phyloP scores from a whole-genome alignment of 805 yeast genomes.

The Saccharomycopsis fermentans region DNA sequence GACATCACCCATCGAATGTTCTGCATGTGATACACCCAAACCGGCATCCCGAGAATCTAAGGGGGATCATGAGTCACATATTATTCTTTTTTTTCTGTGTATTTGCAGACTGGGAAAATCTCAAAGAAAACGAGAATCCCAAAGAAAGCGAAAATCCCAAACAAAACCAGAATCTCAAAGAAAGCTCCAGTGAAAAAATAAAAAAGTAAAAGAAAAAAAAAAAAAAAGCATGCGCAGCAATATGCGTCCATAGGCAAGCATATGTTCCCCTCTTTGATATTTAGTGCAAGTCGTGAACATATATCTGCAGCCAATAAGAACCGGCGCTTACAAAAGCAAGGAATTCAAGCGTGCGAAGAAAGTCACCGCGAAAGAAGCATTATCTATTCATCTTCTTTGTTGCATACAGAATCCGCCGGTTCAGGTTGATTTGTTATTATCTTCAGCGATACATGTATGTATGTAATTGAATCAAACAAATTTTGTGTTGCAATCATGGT shows the following conservation, averaged over 20 bases:
- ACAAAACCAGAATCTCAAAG: no score
- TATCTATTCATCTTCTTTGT: not conserved
- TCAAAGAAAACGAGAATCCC: not conserved
- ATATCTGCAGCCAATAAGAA: not conserved
- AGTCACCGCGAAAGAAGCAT: not conserved
- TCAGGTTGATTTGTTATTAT: not conserved
- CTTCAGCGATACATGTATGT: not conserved
- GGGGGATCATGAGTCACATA: no score
- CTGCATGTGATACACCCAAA: no score
- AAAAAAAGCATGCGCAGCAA: no score
- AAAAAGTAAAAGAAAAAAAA: no score
- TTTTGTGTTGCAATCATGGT: not conserved
- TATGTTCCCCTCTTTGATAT: not conserved
- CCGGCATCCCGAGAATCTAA: no score
- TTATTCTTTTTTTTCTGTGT: no score
- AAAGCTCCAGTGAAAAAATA: no score
- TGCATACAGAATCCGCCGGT: not conserved
- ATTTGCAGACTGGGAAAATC: not conserved
- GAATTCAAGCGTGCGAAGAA: not conserved
- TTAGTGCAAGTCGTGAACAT: not conserved
- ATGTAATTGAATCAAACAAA: not conserved
- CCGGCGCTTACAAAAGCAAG: conserved; percentile 1
- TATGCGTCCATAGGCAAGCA: not conserved
- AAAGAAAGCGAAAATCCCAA: no score
- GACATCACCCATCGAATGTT: no score